These are phyloP conservation scores for Epichloe festucae DNA, from an alignment of 2,329 filamentous ascomycete genomes.

Conservation along the genomic window DNA sequence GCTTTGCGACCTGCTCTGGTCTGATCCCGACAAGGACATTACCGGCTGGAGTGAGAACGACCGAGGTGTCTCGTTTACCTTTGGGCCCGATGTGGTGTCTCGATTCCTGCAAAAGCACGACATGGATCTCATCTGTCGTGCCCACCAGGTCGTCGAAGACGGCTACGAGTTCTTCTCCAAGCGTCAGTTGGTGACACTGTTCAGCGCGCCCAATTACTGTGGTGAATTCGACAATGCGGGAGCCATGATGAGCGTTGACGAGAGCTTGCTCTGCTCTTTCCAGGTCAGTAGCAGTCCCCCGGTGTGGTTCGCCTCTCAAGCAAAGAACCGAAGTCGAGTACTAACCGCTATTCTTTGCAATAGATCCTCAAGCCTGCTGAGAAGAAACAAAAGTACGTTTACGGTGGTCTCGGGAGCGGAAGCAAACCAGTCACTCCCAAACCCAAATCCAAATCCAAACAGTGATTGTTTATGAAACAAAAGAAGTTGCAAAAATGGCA, in stretches of 20 bases:
- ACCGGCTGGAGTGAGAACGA: constrained; percentile 99
- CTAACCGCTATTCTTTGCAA: neutral
- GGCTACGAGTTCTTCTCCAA: constrained; percentile 99
- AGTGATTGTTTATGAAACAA: constrained; percentile 6
- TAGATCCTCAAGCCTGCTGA: constrained; percentile 98
- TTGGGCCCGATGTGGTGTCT: constrained; percentile 92
- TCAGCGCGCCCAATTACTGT: constrained; percentile 98
- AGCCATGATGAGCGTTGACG: constrained; percentile 99
- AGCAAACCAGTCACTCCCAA: constrained; percentile 15
- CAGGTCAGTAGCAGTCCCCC: constrained; percentile 49
- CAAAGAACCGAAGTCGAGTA: neutral
- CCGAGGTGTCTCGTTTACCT: constrained; percentile 95
- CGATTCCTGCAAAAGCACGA: constrained; percentile 98
- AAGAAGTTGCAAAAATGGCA: neutral
- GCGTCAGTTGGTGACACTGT: constrained; percentile 90
- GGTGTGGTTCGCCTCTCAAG: neutral
- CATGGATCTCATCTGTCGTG: constrained; percentile 98
- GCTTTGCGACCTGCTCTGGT: constrained; percentile 95
- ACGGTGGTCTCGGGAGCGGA: constrained; percentile 53
- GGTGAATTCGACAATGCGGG: constrained; percentile 99
- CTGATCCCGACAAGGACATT: constrained; percentile 97
- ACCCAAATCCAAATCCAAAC: constrained; percentile 12
- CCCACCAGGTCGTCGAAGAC: constrained; percentile 97
- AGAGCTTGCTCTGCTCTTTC: constrained; percentile 97
- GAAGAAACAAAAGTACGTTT: constrained; percentile 99